phyloP scores from a whole-genome alignment of 176 grass and related monocot genomes.

The Elymus sibiricus region DNA sequence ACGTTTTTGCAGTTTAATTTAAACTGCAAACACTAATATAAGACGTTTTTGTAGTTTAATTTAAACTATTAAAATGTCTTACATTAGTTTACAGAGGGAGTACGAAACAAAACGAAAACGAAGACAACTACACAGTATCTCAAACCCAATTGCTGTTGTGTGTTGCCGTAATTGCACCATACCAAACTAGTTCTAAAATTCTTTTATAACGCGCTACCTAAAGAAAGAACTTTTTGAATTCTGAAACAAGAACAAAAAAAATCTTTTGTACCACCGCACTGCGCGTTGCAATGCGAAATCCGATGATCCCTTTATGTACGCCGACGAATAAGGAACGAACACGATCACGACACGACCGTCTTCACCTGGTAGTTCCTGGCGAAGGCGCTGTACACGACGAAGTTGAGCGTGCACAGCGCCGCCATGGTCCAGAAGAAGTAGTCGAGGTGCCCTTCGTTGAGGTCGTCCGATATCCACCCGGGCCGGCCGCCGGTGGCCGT shows the following conservation, averaged over 20 bases:
- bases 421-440: constrained; percentile 61
- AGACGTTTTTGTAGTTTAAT: too few relatives aligned
- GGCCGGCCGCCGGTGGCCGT: constrained; percentile 26
- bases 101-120: too few relatives aligned
- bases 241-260: not conserved
- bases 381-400: constrained; percentile 52
- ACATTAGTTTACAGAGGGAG: too few relatives aligned
- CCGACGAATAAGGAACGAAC: not conserved
- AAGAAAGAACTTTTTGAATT: not conserved
- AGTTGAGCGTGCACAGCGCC: constrained; percentile 48
- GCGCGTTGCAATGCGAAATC: not conserved
- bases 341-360: constrained; percentile 47
- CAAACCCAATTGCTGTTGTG: too few relatives aligned
- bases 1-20: too few relatives aligned
- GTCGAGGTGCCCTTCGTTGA: constrained; percentile 60
- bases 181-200: too few relatives aligned
- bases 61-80: too few relatives aligned
- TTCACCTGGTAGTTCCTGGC: constrained; percentile 76
- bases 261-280: not conserved
- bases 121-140: too few relatives aligned
- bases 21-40: too few relatives aligned
- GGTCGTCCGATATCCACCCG: constrained; percentile 67
- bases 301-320: not conserved
- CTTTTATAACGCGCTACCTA: too few relatives aligned
- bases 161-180: too few relatives aligned